phyloP scores from a whole-genome alignment of 345 rosid genomes.

The Hibiscus syriacus region DNA sequence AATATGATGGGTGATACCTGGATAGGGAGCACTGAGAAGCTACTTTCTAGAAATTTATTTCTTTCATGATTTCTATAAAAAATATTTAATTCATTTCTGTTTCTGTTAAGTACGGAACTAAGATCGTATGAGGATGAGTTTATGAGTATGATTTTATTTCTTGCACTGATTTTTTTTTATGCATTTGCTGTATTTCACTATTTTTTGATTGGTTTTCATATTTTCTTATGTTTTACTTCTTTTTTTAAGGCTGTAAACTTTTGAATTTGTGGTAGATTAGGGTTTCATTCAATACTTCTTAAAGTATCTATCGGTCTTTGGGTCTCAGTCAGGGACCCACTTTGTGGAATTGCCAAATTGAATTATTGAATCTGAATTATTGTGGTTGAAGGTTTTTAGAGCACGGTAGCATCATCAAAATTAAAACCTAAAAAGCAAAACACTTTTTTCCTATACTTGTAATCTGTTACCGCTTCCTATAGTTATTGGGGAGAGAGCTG shows the following conservation, averaged over 20 bases:
- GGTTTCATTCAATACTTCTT: background rate
- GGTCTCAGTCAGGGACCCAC: conserved; percentile 26
- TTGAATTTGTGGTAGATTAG: background rate
- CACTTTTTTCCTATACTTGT: background rate
- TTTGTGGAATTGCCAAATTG: conserved; percentile 8
- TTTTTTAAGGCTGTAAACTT: background rate
- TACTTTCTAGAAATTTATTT: background rate
- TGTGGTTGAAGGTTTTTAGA: conserved; percentile 6
- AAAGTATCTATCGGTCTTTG: conserved; percentile 13
- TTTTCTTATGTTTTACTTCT: background rate
- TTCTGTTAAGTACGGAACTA: background rate
- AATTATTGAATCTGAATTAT: conserved; percentile 22
- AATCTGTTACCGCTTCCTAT: conserved; percentile 4
- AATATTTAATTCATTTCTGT: conserved; percentile 12
- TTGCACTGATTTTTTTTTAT: background rate
- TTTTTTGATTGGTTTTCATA: conserved; percentile 1
- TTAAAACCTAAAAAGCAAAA: conserved; percentile 13
- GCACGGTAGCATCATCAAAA: background rate
- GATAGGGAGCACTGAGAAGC: too few species aligned
- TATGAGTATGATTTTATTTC: background rate
- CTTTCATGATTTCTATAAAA: background rate
- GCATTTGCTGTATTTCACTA: conserved; percentile 2
- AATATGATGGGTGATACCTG: conserved; percentile 6
- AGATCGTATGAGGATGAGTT: background rate
- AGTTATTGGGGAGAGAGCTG: conserved; percentile 19